These are phyloP conservation scores for Cinnamomum chago DNA, from an alignment of 164 flowering plant species.

Conservation along the genomic window DNA sequence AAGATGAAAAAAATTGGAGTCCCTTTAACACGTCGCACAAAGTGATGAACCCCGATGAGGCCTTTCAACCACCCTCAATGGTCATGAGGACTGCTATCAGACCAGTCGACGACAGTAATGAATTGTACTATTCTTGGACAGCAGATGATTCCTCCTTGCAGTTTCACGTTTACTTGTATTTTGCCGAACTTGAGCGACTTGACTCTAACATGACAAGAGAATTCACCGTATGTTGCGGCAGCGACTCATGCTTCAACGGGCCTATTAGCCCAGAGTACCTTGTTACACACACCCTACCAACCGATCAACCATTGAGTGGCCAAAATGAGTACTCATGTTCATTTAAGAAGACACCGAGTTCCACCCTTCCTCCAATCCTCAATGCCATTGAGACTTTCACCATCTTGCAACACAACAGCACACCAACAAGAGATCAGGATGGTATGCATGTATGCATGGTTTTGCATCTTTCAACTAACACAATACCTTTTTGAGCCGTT, in stretches of 20 bases:
- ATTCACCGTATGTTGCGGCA: slow-evolving; percentile 16
- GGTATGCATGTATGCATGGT: background rate
- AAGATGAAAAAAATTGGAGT: too few species aligned
- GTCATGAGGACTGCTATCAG: slow-evolving; percentile 31
- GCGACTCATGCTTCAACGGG: too few species aligned
- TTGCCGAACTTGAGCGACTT: slow-evolving; percentile 31
- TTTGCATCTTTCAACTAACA: too few species aligned
- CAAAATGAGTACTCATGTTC: slow-evolving; percentile 6
- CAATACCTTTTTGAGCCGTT: too few species aligned
- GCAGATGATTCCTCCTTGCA: background rate
- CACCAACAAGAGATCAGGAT: slow-evolving; percentile 17
- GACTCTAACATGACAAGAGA: slow-evolving; percentile 20
- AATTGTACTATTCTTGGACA: slow-evolving; percentile 9
- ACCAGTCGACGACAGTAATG: slow-evolving; percentile 3
- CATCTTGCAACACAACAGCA: slow-evolving; percentile 8
- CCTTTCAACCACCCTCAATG: slow-evolving; percentile 15
- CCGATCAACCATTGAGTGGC: background rate
- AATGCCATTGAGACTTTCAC: slow-evolving; percentile 42
- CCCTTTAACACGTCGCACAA: background rate
- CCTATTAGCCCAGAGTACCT: slow-evolving; percentile 7
- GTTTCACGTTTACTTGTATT: slow-evolving; percentile 28
- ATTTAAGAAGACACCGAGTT: slow-evolving; percentile 10
- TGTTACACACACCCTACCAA: background rate
- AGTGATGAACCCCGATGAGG: background rate
- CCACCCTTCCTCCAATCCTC: slow-evolving; percentile 42